Evolutionary conservation across 768 basidiomycete species (phyloP), one percentile per base, ranked within the genome.

Genomic region (Suillus americanus): DNA sequence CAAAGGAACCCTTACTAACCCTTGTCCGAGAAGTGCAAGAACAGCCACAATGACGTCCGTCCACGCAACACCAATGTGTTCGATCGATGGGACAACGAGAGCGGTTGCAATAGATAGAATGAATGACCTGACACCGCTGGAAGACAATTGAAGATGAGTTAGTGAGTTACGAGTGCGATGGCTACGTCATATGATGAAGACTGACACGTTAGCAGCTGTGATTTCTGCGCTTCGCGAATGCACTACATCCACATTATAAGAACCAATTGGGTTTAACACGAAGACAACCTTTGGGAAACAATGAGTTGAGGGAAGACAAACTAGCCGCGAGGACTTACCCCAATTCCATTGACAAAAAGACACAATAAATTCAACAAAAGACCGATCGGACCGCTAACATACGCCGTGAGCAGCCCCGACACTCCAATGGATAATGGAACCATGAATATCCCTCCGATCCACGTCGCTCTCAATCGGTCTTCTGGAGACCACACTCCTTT

Each of bases 401-500:
- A 86, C 53, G 76, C 71, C 12, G 79, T 83, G 13, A 82, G 68
- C 0, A 87, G 61, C 0, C 86, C 87, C 2, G 78, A 80, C 1
- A 74, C 62, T 0, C 86, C 67, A 1, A 85, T 72, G 1, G 85
- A 81, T 1, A 85, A 45, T 0, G 88, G 89, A 3, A 83, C 78
- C 54, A 88, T 74, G 46, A 82, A 33, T 0, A 77, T 69, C 9
- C 80, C 78, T 25, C 83, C 81, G 14, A 77, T 69, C 10, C 85
- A 64, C 1, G 83, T 76, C 3, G 79, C 85, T 1, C 84, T 79
- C 18, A 89, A 75, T 12, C 88, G 81, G 67, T 88, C 88, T 71
- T 89, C 88, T 1, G 87, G 88, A 61, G 83, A 82, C 86, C 85
- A 88, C 3, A 74, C 68, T 3, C 86, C 86, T 0, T 78, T 80